Percentiles rank a stretch among this genome's conserved stretches.
Evolutionary conservation across 768 basidiomycete genomes (phyloP).

Genomic region (Termitomyces sp.): DNA sequence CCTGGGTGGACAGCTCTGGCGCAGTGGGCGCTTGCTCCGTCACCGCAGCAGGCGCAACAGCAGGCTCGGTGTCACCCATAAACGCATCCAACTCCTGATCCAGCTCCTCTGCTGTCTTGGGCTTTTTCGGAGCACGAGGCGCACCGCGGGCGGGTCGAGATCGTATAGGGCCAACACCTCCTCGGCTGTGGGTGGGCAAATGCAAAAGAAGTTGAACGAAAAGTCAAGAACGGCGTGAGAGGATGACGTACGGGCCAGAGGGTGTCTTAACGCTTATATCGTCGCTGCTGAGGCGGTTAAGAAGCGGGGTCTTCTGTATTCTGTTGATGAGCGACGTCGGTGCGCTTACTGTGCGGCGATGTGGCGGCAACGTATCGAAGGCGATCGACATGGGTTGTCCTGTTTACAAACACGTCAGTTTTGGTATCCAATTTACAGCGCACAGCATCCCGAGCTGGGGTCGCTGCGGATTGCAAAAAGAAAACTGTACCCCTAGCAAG

Average conservation of each 20-base stretch:
- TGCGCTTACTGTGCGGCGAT: slow-evolving; percentile 44
- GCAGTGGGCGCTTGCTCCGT: slow-evolving; percentile 13
- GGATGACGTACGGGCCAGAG: slow-evolving; percentile 33
- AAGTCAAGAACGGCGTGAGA: background rate
- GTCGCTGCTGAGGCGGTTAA: slow-evolving; percentile 57
- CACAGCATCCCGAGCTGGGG: background rate
- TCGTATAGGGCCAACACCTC: slow-evolving; percentile 46
- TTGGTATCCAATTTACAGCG: background rate
- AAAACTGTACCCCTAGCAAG: slow-evolving; percentile 73
- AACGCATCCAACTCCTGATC: slow-evolving; percentile 88
- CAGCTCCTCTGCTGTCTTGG: slow-evolving; percentile 77
- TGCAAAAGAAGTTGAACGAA: background rate
- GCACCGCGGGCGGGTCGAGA: slow-evolving; percentile 33
- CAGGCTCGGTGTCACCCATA: slow-evolving; percentile 58
- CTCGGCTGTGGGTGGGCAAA: slow-evolving; percentile 23
- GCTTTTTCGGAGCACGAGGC: slow-evolving; percentile 41
- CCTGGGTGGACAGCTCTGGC: slow-evolving; percentile 25
- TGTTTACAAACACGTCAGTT: slow-evolving; percentile 24
- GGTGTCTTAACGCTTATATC: slow-evolving; percentile 33
- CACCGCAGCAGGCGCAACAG: slow-evolving; percentile 6
- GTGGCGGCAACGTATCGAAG: slow-evolving; percentile 50
- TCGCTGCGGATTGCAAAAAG: background rate
- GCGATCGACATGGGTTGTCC: slow-evolving; percentile 77
- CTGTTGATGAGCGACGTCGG: slow-evolving; percentile 67
- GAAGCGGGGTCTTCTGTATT: slow-evolving; percentile 71